Evolutionary conservation across 2,329 filamentous ascomycete species (phyloP).

Genomic region (Alternaria arbusti): DNA sequence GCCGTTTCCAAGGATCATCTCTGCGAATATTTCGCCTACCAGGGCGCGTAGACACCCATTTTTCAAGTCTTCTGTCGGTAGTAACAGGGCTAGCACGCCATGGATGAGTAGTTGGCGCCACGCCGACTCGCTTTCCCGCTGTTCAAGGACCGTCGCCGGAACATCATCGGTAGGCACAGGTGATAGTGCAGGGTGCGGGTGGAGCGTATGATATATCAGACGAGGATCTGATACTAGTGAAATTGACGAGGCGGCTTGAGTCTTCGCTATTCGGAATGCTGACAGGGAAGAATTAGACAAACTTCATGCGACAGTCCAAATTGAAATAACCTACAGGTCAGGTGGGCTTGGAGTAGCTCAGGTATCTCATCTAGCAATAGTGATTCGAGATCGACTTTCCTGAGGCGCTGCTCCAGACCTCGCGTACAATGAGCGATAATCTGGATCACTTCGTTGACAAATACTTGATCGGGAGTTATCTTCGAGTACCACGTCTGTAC

Average conservation of each 20-base stretch:
- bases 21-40: constrained; percentile 85
- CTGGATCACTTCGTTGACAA: constrained; percentile 86
- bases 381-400: constrained; percentile 81
- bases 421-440: constrained; percentile 92
- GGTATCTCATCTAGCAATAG: constrained; percentile 88
- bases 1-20: constrained; percentile 85
- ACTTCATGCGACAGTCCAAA: constrained; percentile 22
- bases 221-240: constrained; percentile 68
- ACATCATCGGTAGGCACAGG: constrained; percentile 71
- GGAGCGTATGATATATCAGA: constrained; percentile 81
- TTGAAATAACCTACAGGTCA: constrained; percentile 67
- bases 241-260: constrained; percentile 62
- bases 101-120: constrained; percentile 91
- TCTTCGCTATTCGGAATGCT: constrained; percentile 75
- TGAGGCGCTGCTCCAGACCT: constrained; percentile 82
- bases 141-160: constrained; percentile 61
- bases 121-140: constrained; percentile 76
- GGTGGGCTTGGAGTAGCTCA: constrained; percentile 78
- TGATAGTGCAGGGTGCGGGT: constrained; percentile 79
- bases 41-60: constrained; percentile 85
- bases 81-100: constrained; percentile 78
- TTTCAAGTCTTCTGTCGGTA: constrained; percentile 90
- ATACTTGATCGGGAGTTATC: constrained; percentile 88
- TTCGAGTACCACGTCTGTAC: constrained; percentile 92
- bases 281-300: constrained; percentile 33